Evolutionary conservation across 2,329 filamentous ascomycete genomes (phyloP).

Genomic region (Cryphonectria japonica): DNA sequence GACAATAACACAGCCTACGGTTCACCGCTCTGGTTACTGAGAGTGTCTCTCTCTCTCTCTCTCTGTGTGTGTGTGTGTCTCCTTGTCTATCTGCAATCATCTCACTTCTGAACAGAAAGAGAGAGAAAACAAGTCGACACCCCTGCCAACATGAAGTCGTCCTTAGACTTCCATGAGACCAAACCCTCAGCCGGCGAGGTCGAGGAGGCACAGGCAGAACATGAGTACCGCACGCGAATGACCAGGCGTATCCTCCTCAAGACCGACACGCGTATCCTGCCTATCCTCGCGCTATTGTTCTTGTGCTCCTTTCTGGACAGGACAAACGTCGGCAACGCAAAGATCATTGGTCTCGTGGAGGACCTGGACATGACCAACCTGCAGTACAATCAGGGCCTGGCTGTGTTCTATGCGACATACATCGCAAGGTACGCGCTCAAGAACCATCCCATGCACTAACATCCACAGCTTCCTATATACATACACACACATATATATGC

Average conservation of each 20-base stretch:
- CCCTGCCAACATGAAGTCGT: slow-evolving; percentile 14
- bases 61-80: no score
- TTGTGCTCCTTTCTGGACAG: slow-evolving; percentile 68
- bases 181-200: slow-evolving; percentile 32
- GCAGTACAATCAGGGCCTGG: slow-evolving; percentile 67
- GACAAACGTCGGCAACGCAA: slow-evolving; percentile 75
- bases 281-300: slow-evolving; percentile 66
- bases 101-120: no score
- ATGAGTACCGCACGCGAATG: slow-evolving; percentile 28
- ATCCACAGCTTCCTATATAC: no score
- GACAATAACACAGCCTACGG: not conserved
- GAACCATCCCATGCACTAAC: no score
- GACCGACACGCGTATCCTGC: slow-evolving; percentile 56
- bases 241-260: slow-evolving; percentile 37
- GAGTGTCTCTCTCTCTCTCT: not conserved
- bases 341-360: slow-evolving; percentile 63
- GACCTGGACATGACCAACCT: slow-evolving; percentile 61
- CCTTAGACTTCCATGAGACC: slow-evolving; percentile 20
- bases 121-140: not conserved
- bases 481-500: not conserved
- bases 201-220: slow-evolving; percentile 26
- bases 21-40: not conserved
- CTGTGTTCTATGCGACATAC: slow-evolving; percentile 69
- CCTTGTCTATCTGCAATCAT: no score
- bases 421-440: slow-evolving; percentile 53